Percentiles rank a stretch among this genome's conserved stretches.
Evolutionary conservation across 768 basidiomycete species (phyloP).

Genomic region (Suillus subalutaceus): DNA sequence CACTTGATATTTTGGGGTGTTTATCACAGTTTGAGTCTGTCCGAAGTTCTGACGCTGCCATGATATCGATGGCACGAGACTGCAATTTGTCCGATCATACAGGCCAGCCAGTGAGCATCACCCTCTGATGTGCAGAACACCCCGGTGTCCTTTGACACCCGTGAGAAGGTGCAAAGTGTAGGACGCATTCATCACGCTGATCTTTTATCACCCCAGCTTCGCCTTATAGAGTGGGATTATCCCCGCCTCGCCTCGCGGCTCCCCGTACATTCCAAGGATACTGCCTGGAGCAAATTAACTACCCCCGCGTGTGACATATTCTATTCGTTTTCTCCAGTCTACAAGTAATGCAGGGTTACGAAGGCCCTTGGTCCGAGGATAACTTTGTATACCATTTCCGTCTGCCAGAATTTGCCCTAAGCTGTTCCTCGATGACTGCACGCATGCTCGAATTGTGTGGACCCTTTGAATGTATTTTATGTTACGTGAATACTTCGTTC

Average conservation of each 20-base stretch:
- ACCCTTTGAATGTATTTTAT: not conserved
- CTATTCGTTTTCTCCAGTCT: not conserved
- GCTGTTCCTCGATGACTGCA: not conserved
- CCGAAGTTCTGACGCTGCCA: not conserved
- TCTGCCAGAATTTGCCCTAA: not conserved
- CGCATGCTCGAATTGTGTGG: not conserved
- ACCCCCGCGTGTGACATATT: not conserved
- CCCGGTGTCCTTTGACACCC: not conserved
- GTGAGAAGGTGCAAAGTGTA: not conserved
- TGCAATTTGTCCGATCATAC: not conserved
- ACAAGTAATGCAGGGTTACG: not conserved
- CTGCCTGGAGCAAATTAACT: not conserved
- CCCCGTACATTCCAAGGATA: not conserved
- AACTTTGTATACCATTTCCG: not conserved
- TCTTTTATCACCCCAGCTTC: conserved; percentile 5
- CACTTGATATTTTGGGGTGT: conserved; percentile 5
- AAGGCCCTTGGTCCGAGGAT: not conserved
- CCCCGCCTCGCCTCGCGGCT: not conserved
- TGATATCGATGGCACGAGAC: not conserved
- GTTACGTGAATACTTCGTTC: conserved; percentile 4
- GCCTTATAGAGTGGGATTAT: not conserved
- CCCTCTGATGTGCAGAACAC: not conserved
- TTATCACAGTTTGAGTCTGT: conserved; percentile 2
- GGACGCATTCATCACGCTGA: not conserved
- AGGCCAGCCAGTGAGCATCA: not conserved